Evolutionary conservation across 73 alveolate species (phyloP).

Genomic region (Paramecium sexaurelia): DNA sequence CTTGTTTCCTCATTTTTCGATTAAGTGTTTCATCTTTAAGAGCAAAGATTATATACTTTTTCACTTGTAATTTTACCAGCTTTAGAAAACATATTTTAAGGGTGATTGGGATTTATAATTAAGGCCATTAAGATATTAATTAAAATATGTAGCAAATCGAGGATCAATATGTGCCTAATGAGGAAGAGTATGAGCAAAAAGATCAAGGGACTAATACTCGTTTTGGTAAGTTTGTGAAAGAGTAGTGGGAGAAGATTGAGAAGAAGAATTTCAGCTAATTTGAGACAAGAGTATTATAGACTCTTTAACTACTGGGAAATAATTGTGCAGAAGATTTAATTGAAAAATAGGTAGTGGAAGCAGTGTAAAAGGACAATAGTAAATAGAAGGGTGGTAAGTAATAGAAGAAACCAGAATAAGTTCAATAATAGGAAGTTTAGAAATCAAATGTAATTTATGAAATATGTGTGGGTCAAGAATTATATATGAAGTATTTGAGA

Average conservation of each 20-base stretch:
- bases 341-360: neutral
- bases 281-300: conserved; percentile 27
- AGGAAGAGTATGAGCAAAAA: neutral
- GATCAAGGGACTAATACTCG: neutral
- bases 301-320: neutral
- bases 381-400: neutral
- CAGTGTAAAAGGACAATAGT: neutral
- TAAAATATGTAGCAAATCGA: neutral
- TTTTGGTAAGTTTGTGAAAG: conserved; percentile 21
- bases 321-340: neutral
- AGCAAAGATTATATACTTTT: conserved; percentile 45
- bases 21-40: neutral
- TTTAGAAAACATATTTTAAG: conserved; percentile 58
- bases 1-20: neutral
- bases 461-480: conserved; percentile 23
- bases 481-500: neutral
- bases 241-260: conserved; percentile 20
- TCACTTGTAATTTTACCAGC: conserved; percentile 62
- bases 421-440: neutral
- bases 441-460: neutral
- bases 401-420: neutral
- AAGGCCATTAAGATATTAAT: neutral
- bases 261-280: conserved; percentile 42
- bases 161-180: conserved; percentile 25
- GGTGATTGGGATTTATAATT: conserved; percentile 31